Evolutionary conservation across 495 filamentous ascomycete species (phyloP), one percentile per base, ranked within the genome.

Genomic region (Penicillium crystallinum): DNA sequence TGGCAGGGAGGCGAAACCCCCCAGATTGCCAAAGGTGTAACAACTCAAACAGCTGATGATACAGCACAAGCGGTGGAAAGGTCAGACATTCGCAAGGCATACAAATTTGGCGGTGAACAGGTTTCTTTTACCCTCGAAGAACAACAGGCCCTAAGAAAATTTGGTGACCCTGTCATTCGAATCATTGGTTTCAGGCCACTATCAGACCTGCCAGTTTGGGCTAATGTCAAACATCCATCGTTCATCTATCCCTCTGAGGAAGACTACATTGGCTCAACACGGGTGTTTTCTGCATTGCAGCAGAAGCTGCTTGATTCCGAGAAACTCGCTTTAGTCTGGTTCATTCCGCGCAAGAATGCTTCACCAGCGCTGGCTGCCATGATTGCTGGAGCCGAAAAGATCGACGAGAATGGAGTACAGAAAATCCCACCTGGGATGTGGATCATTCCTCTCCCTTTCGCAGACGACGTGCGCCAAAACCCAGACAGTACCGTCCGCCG

Each of bases 191-290:
- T 99, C 78, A 99, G 96, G 63, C 82, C 88, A 4, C 69, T 86
- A 15, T 80, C 81, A 7, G 75, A 82, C 57, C 75, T 97, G 2
- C 88, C 86, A 5, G 77, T 88, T 46, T 96, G 93, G 89, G 89
- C 92, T 4, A 90, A 89, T 36, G 72, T 87, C 31, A 89, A 86
- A 63, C 89, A 89, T 44, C 86, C 90, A 6, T 86, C 82, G 12
- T 97, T 96, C 73, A 89, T 97, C 57, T 99, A 96, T 66, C 93
- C 95, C 1, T 91, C 88, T 14, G 95, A 99, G 63, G 85, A 90
- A 49, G 84, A 89, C 47, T 95, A 82, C 53, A 76, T 97, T 22
- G 95, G 95, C 19, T 96, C 90, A 1, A 92, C 91, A 1, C 84
- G 95, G 4, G 90, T 95, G 4, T 99, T 97, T 62, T 83, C 91